Evolutionary conservation across 805 yeast species (phyloP), one percentile per base, ranked within the genome.

Genomic region (Hanseniaspora thailandica): DNA sequence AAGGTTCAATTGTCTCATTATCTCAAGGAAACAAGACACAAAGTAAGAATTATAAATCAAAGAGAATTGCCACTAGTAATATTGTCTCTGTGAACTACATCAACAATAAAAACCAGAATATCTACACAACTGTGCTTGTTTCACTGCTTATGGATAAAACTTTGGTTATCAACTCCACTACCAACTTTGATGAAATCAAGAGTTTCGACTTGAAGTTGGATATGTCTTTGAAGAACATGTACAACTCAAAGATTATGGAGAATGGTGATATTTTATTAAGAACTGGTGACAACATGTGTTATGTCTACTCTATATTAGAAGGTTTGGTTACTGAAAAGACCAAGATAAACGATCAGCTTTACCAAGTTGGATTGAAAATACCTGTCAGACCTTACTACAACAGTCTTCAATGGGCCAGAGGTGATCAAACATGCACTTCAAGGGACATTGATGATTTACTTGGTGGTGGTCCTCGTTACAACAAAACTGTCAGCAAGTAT

Each of bases 371-470:
- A 56, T 73, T 84, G 44, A 69, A 75, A 5, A 76, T 83, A 20
- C 94, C 96, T 1, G 76, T 78, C 31, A 74, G 97, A 46, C 99
- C 98, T 2, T 73, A 78, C 4, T 78, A 86, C 6, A 78, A 87
- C 35, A 77, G 93, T 0, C 71, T 85, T 43, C 90, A 83, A 65
- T 85, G 96, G 93, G 86, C 93, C 6, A 78, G 82, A 58, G 96
- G 96, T 2, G 70, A 83, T 0, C 78, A 78, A 19, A 73, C 75
- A 56, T 74, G 82, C n/a, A 69, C 80, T 2, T 65, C 75, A 22
- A 72, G 74, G 1, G 95, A 86, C 57, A 71, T 93, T 50, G 82
- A 84, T 55, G 52, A 62, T 12, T 62, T 86, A 43, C 73, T 90
- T 36, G 86, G 84, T 5, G 97, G 97, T 0, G 82, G 81, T 0